phyloP scores from a whole-genome alignment of 768 basidiomycete genomes.

The Antrodiella citrinella region DNA sequence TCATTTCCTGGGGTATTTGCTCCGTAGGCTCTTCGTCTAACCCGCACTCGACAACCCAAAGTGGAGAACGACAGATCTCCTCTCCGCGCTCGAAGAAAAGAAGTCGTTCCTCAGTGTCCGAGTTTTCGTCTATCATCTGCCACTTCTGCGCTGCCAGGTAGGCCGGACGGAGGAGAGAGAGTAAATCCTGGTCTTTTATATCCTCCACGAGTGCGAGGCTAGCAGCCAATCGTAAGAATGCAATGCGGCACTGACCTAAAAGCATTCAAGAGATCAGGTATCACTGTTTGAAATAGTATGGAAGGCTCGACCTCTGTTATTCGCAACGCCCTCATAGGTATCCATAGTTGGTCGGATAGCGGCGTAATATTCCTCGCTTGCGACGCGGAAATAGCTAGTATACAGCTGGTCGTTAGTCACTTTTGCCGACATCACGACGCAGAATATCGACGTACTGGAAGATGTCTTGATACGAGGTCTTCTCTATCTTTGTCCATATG shows the following conservation, averaged over 20 bases:
- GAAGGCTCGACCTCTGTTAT: not conserved
- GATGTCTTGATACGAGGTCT: not conserved
- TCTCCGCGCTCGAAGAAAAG: not conserved
- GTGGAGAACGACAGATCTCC: not conserved
- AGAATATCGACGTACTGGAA: not conserved
- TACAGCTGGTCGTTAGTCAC: not conserved
- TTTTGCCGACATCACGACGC: too few relatives aligned
- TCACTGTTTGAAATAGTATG: too few relatives aligned
- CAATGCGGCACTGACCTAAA: not conserved
- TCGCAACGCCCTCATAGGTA: not conserved
- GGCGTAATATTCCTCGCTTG: not conserved
- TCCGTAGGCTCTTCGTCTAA: constrained; percentile 12
- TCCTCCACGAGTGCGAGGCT: not conserved
- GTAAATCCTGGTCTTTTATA: not conserved
- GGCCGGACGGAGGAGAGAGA: not conserved
- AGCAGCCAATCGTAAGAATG: not conserved
- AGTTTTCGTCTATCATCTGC: not conserved
- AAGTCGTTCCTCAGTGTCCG: not conserved
- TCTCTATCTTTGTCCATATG: not conserved
- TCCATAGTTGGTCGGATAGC: not conserved
- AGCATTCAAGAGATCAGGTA: too few relatives aligned
- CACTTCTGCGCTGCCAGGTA: not conserved
- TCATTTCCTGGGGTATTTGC: constrained; percentile 17
- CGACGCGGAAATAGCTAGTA: not conserved
- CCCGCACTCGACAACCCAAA: not conserved